phyloP scores from a whole-genome alignment of 306 rosid species.

The Malus asiatica region DNA sequence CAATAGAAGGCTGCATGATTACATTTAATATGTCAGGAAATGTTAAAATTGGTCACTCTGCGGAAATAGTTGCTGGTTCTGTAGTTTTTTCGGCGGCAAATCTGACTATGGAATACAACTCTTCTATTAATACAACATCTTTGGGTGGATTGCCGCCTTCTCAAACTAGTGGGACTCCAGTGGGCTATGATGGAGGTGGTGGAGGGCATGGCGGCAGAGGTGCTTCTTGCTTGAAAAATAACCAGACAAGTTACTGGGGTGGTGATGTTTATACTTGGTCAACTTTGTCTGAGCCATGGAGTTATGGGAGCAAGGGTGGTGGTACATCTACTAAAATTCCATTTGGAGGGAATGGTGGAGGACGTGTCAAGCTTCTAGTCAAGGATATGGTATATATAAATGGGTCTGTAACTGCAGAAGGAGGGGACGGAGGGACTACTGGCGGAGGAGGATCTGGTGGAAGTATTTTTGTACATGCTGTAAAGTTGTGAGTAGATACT shows the following conservation, averaged over 20 bases:
- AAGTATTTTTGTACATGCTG: conserved; percentile 66
- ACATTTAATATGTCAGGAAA: conserved; percentile 78
- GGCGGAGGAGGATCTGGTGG: conserved; percentile 99
- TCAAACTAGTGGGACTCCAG: conserved; percentile 96
- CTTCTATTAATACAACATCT: conserved; percentile 69
- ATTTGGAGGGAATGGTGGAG: conserved; percentile 93
- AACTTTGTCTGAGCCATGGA: conserved; percentile 73
- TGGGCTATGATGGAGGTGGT: conserved; percentile 83
- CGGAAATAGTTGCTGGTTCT: conserved; percentile 70
- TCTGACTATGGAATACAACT: conserved; percentile 56
- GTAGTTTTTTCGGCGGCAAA: conserved; percentile 72
- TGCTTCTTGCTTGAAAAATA: conserved; percentile 77
- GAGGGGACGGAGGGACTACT: conserved; percentile 76
- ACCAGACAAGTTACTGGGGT: conserved; percentile 78
- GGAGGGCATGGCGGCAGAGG: conserved; percentile 99
- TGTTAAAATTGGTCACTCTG: conserved; percentile 77
- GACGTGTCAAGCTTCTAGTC: conserved; percentile 69
- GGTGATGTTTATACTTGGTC: conserved; percentile 99
- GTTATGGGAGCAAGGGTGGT: conserved; percentile 94
- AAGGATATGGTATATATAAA: conserved; percentile 60
- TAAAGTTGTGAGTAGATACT: conserved; percentile 75
- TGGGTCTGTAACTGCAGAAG: conserved; percentile 79
- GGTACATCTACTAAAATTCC: conserved; percentile 45
- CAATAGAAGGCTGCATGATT: conserved; percentile 66
- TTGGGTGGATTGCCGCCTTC: conserved; percentile 92